These are phyloP conservation scores for Polygonum aviculare DNA, from an alignment of 148 eudicot genomes.

Conservation along the genomic window DNA sequence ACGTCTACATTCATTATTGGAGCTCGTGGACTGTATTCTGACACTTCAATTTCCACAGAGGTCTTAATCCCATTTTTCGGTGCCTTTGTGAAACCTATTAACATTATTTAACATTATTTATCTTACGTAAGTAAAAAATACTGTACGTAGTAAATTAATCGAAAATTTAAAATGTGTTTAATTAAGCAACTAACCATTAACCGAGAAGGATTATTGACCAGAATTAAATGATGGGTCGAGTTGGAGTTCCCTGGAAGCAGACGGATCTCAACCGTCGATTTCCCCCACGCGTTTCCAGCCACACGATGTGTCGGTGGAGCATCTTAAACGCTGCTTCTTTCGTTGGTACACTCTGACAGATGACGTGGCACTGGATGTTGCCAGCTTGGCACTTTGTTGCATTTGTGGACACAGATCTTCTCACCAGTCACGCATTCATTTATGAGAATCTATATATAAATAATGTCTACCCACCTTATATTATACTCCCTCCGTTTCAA, in stretches of 20 bases:
- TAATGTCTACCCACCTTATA: not conserved
- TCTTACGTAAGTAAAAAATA: too few species aligned
- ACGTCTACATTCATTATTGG: not conserved
- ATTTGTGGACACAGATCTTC: not conserved
- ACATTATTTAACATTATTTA: too few species aligned
- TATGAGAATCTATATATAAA: not conserved
- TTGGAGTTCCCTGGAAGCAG: not conserved
- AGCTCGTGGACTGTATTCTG: not conserved
- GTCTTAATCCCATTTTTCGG: not conserved
- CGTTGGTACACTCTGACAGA: not conserved
- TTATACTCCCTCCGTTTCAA: too few species aligned
- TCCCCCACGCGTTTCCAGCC: not conserved
- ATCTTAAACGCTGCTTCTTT: not conserved
- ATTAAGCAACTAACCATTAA: not conserved
- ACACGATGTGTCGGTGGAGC: slow-evolving; percentile 9
- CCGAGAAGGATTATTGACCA: not conserved
- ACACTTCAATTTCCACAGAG: not conserved
- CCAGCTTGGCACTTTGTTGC: not conserved
- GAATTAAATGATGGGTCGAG: not conserved
- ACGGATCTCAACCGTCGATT: not conserved
- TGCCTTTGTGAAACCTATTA: not conserved
- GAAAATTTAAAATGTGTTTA: too few species aligned
- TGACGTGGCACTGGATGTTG: not conserved
- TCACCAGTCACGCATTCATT: not conserved
- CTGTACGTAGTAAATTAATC: too few species aligned